phyloP scores from a whole-genome alignment of 23 red algal species.

The Gracilaria domingensis region DNA sequence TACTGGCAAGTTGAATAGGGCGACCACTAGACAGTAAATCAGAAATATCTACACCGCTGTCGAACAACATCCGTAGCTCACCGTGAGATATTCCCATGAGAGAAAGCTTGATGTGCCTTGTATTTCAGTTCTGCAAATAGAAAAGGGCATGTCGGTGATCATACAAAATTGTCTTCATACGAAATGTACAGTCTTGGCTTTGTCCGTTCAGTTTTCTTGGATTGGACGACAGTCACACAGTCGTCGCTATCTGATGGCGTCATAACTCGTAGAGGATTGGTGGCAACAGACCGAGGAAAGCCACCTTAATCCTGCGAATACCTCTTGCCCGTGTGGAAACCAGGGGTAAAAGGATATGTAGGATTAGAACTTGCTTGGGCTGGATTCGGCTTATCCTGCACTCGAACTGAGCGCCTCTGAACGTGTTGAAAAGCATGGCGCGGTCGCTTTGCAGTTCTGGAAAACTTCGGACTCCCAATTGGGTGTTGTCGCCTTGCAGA shows the following conservation, averaged over 20 bases:
- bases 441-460: not conserved
- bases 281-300: not conserved
- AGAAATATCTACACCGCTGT: not conserved
- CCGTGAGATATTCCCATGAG: conserved; percentile 22
- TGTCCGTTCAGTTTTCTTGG: not conserved
- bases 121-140: not conserved
- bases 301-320: not conserved
- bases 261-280: not conserved
- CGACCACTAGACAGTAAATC: not conserved
- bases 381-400: not conserved
- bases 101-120: conserved; percentile 8
- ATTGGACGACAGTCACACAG: conserved; percentile 9
- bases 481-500: not conserved
- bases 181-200: not conserved
- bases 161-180: not conserved
- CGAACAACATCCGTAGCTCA: conserved; percentile 4
- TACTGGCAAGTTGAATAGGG: conserved; percentile 18
- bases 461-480: not conserved
- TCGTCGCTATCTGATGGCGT: conserved; percentile 13
- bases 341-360: not conserved
- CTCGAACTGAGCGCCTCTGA: not conserved
- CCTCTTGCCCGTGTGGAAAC: not conserved
- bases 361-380: not conserved
- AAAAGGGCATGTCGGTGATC: not conserved
- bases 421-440: not conserved